Base-by-base conservation (phyloP, 192 early-diverging fungal species). In the Coemansia interrupta region DNA sequence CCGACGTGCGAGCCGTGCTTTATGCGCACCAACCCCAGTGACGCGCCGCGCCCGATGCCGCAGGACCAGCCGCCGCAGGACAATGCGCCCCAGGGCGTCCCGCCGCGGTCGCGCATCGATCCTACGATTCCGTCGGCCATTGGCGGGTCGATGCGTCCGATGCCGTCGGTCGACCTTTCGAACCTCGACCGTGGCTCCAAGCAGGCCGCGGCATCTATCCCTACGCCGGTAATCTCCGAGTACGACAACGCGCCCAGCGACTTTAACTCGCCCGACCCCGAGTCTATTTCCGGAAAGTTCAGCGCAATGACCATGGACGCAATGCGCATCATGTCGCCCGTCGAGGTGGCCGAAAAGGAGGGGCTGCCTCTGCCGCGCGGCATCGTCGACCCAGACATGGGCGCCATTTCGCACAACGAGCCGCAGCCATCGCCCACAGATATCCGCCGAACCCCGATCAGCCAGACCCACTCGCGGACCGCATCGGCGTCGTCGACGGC, bases 1-100 rank as follows among this genome's bases (percentile, higher is more conserved):
- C 80, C 80, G 4, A 68, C 61, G 1, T 81, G 80, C 52, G 80
- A 81, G 54, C 64, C 63, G n/a, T 81, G 80, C 60, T 73, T 81
- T 57, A 43, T 49, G 45, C 59, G 43, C 7, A 20, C 26, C 4
- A 24, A 63, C 17, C 56, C 66, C 0, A 18, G 47, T 15, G 45
- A 51, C 17, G 7, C 51, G 6, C 63, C 54, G 4, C 58, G 63
- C 9, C 49, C 56, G 9, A 65, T 70, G 73, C 59, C 73, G 19
- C 46, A 28, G 17, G 36, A 50, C 44, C 36, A 17, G 26, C 26
- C 40, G 18, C 28, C 49, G 6, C 26, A 26, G 26, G 26, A 26
- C 26, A 1, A 26, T 26, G 26, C 26, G 26, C 26, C 26, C 26
- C 26, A 26, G 26, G 45, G 32, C 11, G 39, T 48, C 10, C 56